Base-by-base conservation (phyloP, 2,329 filamentous ascomycete species). In the Fusarium chlamydosporum region DNA sequence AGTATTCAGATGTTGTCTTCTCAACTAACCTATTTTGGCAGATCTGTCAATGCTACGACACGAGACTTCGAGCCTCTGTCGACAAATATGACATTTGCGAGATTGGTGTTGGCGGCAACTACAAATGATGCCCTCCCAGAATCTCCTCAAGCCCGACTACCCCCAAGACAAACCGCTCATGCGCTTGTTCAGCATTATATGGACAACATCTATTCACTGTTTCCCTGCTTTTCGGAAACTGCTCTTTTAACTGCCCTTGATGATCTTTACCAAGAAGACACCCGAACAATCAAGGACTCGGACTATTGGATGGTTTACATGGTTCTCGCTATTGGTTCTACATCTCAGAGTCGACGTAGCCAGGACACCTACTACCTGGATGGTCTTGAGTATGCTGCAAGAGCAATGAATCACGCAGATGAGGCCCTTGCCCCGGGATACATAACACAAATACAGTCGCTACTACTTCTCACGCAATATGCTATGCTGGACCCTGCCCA, bases 31-130 rank as follows among this genome's bases (percentile, higher is more conserved):
- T 46, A 16, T 31, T 6, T 15, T 16, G n/a, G 27, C 15, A 96
- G 93, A 57, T 93, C 95, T 7, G 93, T 99, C 75, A 97, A 97
- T 82, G 94, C 96, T 29, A 97, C 94, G 0, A 95, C 94, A 2
- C 88, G 94, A 75, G 96, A 98, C 78, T 97, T 97, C 76, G 93
- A 97, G 77, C 91, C 93, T 10, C 93, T 94, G 60, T 90, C 92
- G 31, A 91, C 89, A 63, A 93, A 93, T 74, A 96, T 97, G 87
- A 97, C 94, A 1, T 97, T 97, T 84, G 93, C 94, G 27, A 90
- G 93, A 35, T 85, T 98, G 20, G 91, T 97, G 26, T 82, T 97
- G 29, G 92, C 92, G n/a, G 92, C 95, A 7, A 90, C 92, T 37
- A 88, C 88, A 11, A 92, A 93, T 71, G 90, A 94, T 74, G 83